These are phyloP conservation scores for Coccinonectria pachysandricola DNA, from an alignment of 2,329 filamentous ascomycete species.

Conservation along the genomic window DNA sequence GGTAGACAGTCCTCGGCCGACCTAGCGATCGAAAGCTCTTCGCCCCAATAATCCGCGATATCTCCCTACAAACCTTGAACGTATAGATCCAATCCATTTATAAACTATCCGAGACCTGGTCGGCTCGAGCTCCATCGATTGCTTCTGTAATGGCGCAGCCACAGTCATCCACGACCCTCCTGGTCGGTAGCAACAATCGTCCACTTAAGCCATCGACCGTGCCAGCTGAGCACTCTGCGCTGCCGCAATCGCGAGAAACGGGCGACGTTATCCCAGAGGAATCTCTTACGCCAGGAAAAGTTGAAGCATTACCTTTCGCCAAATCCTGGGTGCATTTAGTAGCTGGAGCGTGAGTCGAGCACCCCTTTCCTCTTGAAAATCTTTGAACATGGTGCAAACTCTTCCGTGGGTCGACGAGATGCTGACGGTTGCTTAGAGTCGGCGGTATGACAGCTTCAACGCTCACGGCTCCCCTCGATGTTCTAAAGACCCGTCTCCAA, in stretches of 20 bases:
- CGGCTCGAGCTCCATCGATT: too few species aligned
- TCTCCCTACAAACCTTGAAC: too few species aligned
- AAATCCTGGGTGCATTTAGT: constrained; percentile 91
- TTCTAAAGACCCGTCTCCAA: constrained; percentile 86
- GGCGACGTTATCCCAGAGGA: constrained; percentile 43
- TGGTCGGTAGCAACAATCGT: constrained; percentile 22
- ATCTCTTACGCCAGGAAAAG: constrained; percentile 19
- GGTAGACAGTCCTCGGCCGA: too few species aligned
- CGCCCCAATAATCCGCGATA: too few species aligned
- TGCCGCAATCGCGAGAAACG: constrained; percentile 51
- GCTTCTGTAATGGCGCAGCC: constrained; percentile 29
- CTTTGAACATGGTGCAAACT: too few species aligned
- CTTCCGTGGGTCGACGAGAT: too few species aligned
- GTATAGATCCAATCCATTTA: too few species aligned
- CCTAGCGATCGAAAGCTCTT: too few species aligned
- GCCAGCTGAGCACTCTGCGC: constrained; percentile 26
- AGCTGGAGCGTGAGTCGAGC: constrained; percentile 64
- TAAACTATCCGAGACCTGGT: too few species aligned
- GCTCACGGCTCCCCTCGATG: constrained; percentile 90
- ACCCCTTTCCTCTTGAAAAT: neutral
- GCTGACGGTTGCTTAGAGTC: too few species aligned
- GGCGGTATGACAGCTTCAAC: constrained; percentile 86
- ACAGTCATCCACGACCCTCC: constrained; percentile 15
- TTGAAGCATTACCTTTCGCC: constrained; percentile 40
- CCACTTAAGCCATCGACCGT: constrained; percentile 21